Conservation (phyloP, 2,329 filamentous ascomycete species). For the Thielaviopsis musarum region DNA sequence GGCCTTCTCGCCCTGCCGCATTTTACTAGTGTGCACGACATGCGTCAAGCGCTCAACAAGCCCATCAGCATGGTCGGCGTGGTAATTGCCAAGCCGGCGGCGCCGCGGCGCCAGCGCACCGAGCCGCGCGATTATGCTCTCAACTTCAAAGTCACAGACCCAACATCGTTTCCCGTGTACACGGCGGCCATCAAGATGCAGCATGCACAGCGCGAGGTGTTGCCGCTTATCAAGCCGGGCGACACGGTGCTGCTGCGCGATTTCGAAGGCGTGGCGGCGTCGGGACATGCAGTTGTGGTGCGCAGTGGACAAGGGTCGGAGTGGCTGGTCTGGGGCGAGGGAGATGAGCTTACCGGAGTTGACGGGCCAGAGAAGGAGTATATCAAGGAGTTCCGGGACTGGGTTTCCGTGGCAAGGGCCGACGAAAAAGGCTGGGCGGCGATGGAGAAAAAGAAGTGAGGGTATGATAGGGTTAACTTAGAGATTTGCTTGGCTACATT, state of each 20-base stretch:
- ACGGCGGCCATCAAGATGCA: conserved; percentile 41
- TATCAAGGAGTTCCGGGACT: not conserved
- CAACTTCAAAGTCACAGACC: conserved; percentile 39
- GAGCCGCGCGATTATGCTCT: conserved; percentile 44
- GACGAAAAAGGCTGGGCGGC: not conserved
- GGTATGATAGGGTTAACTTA: not conserved
- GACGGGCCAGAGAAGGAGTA: conserved; percentile 14
- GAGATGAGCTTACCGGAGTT: conserved; percentile 23
- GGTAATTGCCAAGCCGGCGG: conserved; percentile 31
- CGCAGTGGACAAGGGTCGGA: conserved; percentile 37
- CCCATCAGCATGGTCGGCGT: conserved; percentile 17
- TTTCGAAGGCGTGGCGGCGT: conserved; percentile 36
- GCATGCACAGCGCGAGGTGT: conserved; percentile 37
- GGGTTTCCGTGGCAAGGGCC: not conserved
- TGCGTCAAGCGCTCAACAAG: not conserved
- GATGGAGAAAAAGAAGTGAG: not conserved
- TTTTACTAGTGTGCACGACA: not conserved
- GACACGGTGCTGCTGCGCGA: conserved; percentile 41
- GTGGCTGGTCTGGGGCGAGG: conserved; percentile 38
- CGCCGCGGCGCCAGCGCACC: conserved; percentile 36
- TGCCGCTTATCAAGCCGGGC: conserved; percentile 37
- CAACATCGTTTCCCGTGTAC: conserved; percentile 31
- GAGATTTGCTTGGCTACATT: too few relatives aligned
- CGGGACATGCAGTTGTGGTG: conserved; percentile 38
- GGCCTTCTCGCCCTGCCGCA: not conserved